Percentiles rank a stretch among this genome's conserved stretches.
Evolutionary conservation across 306 rosid genomes (phyloP).

Genomic region (Vigna angularis): DNA sequence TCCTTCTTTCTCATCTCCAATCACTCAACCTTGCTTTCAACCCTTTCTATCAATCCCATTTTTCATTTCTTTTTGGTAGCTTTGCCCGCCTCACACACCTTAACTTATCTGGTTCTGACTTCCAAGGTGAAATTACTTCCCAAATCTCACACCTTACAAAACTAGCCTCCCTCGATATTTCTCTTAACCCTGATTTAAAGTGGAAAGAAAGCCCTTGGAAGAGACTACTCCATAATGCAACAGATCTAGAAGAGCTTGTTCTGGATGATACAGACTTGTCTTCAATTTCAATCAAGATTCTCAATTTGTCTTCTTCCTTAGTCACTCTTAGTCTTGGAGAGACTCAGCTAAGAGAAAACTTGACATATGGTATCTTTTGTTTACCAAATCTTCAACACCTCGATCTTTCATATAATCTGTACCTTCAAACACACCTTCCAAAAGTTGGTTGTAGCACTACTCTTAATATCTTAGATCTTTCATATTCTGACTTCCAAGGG

Average conservation of each 20-base stretch:
- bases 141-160: constrained; percentile 13
- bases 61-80: background rate
- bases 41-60: background rate
- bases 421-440: background rate
- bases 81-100: background rate
- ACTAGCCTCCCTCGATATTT: constrained; percentile 19
- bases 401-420: rapidly evolving
- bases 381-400: constrained; percentile 9
- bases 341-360: background rate
- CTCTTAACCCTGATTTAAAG: background rate
- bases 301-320: constrained; percentile 20
- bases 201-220: constrained; percentile 6
- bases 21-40: constrained; percentile 13
- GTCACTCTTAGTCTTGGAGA: background rate
- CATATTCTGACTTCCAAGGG: background rate
- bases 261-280: background rate
- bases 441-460: background rate
- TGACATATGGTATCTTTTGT: background rate
- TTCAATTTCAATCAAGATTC: background rate
- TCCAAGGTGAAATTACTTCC: constrained; percentile 21
- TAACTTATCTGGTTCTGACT: background rate
- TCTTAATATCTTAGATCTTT: background rate
- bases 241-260: constrained; percentile 3
- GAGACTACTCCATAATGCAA: background rate
- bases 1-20: background rate